These are phyloP conservation scores for Apiospora hydei DNA, from an alignment of 2,329 filamentous ascomycete genomes.

Conservation along the genomic window DNA sequence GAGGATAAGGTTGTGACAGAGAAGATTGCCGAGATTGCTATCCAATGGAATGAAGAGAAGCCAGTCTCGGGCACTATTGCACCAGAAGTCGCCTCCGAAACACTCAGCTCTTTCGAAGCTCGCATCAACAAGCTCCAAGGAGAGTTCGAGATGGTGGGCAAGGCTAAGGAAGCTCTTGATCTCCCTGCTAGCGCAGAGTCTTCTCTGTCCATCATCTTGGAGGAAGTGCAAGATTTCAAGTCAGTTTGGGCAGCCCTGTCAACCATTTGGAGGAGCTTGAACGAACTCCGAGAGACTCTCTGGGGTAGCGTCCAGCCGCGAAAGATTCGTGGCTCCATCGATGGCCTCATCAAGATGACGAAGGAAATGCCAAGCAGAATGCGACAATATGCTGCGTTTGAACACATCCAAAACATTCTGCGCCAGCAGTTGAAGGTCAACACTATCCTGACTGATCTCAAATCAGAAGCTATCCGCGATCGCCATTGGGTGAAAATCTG, in stretches of 20 bases:
- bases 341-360: conserved; percentile 94
- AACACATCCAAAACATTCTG: conserved; percentile 93
- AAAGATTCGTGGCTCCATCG: conserved; percentile 88
- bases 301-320: conserved; percentile 97
- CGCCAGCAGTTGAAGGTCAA: conserved; percentile 92
- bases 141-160: conserved; percentile 92
- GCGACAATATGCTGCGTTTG: conserved; percentile 99
- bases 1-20: conserved; percentile 92
- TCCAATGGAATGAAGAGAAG: conserved; percentile 95
- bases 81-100: conserved; percentile 85
- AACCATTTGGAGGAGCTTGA: conserved; percentile 95
- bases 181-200: conserved; percentile 82
- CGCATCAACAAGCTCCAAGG: conserved; percentile 85
- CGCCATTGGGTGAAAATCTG: conserved; percentile 98
- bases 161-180: conserved; percentile 95
- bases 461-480: conserved; percentile 95
- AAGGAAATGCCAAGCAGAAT: conserved; percentile 99
- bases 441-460: conserved; percentile 84
- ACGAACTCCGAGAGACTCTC: conserved; percentile 88
- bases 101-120: conserved; percentile 81
- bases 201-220: conserved; percentile 83
- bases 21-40: conserved; percentile 84
- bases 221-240: conserved; percentile 98
- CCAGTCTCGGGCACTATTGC: conserved; percentile 94
- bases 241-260: conserved; percentile 96